Evolutionary conservation across 768 basidiomycete species (phyloP).

Genomic region (Boletus coccyginus): DNA sequence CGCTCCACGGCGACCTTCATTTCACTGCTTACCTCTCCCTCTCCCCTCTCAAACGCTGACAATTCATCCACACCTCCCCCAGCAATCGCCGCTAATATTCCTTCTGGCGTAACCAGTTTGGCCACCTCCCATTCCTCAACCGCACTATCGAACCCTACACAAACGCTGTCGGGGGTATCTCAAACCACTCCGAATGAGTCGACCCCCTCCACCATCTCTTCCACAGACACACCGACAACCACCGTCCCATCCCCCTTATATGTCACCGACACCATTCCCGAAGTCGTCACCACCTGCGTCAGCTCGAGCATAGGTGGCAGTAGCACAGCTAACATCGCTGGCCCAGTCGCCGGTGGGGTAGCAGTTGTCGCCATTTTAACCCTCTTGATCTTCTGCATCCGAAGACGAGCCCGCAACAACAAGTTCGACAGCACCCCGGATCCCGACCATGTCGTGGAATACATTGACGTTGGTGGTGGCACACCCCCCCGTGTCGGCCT

Average conservation of each 20-base stretch:
- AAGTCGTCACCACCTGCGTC: conserved; percentile 13
- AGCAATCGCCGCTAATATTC: not conserved
- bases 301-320: not conserved
- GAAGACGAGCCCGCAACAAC: conserved; percentile 16
- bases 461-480: conserved; percentile 18
- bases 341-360: conserved; percentile 46
- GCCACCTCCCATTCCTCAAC: conserved; percentile 1
- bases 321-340: conserved; percentile 44
- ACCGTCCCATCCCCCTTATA: conserved; percentile 1
- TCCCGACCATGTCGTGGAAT: conserved; percentile 40
- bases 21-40: not conserved
- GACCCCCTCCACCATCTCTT: not conserved
- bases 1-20: not conserved
- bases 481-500: conserved; percentile 28
- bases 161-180: not conserved
- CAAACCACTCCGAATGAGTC: not conserved
- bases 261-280: conserved; percentile 17
- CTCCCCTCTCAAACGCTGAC: conserved; percentile 13
- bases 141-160: not conserved
- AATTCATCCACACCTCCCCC: conserved; percentile 2
- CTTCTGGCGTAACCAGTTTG: too few relatives aligned
- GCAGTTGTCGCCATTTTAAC: conserved; percentile 26
- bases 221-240: not conserved
- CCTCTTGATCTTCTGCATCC: conserved; percentile 31
- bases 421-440: conserved; percentile 53